phyloP scores from a whole-genome alignment of 106 monocot species.

The Apostasia shenzhenica region DNA sequence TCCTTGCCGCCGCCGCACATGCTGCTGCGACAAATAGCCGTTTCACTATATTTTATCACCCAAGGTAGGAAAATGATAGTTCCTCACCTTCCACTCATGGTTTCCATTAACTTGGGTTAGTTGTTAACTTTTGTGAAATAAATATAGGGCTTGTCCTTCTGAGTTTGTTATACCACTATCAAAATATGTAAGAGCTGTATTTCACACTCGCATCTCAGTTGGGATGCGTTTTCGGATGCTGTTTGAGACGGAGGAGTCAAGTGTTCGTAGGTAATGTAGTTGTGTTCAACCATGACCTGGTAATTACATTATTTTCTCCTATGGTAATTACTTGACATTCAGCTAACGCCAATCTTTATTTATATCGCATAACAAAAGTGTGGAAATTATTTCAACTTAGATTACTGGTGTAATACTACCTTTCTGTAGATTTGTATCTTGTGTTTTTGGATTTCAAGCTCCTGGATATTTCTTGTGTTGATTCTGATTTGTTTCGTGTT shows the following conservation, averaged over 20 bases:
- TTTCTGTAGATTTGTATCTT: no score
- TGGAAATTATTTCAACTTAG: no score
- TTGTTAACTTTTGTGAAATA: not conserved
- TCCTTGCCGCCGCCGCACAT: slow-evolving; percentile 98
- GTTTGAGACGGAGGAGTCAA: slow-evolving; percentile 96
- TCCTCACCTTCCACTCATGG: not conserved
- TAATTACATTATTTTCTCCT: no score
- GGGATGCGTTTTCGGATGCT: slow-evolving; percentile 99
- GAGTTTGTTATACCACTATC: slow-evolving; percentile 95
- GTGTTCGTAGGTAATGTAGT: slow-evolving; percentile 74
- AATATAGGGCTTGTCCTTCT: slow-evolving; percentile 74
- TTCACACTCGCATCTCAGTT: slow-evolving; percentile 86
- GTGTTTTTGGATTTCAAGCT: no score
- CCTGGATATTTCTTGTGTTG: no score
- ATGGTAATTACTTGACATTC: no score
- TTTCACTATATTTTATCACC: slow-evolving; percentile 94
- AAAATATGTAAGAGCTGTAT: slow-evolving; percentile 86
- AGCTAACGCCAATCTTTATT: no score
- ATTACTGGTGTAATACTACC: no score
- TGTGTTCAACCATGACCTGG: not conserved
- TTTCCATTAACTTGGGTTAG: not conserved
- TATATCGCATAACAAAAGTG: no score
- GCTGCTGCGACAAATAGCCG: slow-evolving; percentile 90
- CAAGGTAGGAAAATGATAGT: slow-evolving; percentile 56
- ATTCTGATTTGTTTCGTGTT: no score